Percentiles rank a stretch among this genome's conserved stretches.
These are phyloP conservation scores for Epichloe baconii DNA, from an alignment of 2,329 filamentous ascomycete genomes.

Conservation along the genomic window DNA sequence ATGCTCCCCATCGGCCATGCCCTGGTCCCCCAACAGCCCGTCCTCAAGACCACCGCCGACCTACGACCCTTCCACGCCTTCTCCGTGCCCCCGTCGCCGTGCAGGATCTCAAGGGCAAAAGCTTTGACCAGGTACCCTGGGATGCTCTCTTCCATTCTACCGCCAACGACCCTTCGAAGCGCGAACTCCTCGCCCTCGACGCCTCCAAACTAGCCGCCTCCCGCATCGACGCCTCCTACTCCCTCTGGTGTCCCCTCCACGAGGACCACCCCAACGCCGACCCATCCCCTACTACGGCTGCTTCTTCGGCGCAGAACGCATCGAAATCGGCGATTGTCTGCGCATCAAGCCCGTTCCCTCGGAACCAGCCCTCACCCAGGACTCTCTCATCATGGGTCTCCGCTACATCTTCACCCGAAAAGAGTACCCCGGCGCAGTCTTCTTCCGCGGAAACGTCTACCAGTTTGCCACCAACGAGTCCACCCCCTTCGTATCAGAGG, in stretches of 20 bases:
- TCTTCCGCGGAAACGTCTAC: conserved; percentile 30
- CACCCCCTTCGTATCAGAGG: conserved; percentile 19
- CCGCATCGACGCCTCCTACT: conserved; percentile 35
- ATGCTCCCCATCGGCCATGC: conserved; percentile 29
- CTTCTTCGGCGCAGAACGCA: conserved; percentile 37
- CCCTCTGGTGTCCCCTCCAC: conserved; percentile 29
- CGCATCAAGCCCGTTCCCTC: conserved; percentile 29
- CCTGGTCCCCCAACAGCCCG: conserved; percentile 23
- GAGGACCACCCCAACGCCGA: conserved; percentile 19
- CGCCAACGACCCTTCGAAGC: conserved; percentile 22
- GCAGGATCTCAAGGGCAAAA: conserved; percentile 24
- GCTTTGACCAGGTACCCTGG: conserved; percentile 32
- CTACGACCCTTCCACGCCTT: conserved; percentile 39
- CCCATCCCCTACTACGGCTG: conserved; percentile 30
- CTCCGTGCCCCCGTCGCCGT: conserved; percentile 32
- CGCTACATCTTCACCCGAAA: conserved; percentile 26
- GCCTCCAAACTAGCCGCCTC: conserved; percentile 38
- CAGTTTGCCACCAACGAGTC: conserved; percentile 18
- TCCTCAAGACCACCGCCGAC: conserved; percentile 26
- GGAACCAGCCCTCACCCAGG: conserved; percentile 21
- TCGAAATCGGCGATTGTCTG: conserved; percentile 34
- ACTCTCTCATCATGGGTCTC: conserved; percentile 24
- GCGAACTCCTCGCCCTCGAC: conserved; percentile 31
- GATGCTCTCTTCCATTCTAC: conserved; percentile 20
- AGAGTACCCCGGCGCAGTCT: conserved; percentile 21